These are phyloP conservation scores for Penicillium sp. DNA, from an alignment of 2,329 filamentous ascomycete species.

Conservation along the genomic window DNA sequence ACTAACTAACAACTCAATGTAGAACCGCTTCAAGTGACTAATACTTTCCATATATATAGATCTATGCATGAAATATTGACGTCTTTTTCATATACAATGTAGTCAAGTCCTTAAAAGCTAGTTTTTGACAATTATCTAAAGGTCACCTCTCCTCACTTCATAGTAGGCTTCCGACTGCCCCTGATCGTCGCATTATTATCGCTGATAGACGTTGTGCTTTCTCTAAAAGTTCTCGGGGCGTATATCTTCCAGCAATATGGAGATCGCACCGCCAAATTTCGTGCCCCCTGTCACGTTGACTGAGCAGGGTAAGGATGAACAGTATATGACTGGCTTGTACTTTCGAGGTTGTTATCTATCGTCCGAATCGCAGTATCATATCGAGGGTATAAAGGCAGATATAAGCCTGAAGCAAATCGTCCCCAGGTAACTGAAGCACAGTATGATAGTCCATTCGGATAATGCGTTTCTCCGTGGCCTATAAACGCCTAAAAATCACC, in stretches of 20 bases:
- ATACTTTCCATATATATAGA: not conserved
- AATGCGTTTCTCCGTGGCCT: not conserved
- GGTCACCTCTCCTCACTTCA: not conserved
- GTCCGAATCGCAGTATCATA: not conserved
- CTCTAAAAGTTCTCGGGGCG: not conserved
- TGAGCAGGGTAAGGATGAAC: not conserved
- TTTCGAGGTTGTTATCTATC: not conserved
- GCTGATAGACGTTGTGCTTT: no score
- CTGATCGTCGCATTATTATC: not conserved
- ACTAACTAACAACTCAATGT: not conserved
- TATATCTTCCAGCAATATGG: not conserved
- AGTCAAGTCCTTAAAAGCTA: not conserved
- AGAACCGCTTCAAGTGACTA: not conserved
- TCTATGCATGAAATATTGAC: not conserved
- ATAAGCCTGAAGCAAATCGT: not conserved
- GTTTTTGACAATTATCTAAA: not conserved
- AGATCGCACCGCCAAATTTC: not conserved
- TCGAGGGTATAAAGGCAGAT: not conserved
- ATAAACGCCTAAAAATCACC: not conserved
- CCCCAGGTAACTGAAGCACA: not conserved
- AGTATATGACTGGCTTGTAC: not conserved
- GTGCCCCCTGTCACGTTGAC: not conserved
- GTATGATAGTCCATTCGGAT: not conserved
- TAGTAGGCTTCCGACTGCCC: not conserved
- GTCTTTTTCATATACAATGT: not conserved